Evolutionary conservation across 148 eudicot genomes (phyloP).

Genomic region (Persicaria maculosa): DNA sequence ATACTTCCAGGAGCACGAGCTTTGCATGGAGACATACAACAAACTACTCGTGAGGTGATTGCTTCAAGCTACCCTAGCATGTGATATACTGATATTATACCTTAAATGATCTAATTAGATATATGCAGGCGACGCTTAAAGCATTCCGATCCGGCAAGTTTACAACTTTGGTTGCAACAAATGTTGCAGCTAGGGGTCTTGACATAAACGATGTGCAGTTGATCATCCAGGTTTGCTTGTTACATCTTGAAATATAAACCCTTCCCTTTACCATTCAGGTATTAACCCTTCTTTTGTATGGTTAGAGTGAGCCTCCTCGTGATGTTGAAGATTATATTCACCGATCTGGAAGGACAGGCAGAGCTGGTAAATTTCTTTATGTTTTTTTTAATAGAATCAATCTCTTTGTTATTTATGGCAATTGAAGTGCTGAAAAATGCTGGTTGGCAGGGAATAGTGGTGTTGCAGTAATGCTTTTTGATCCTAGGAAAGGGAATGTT

Average conservation of each 20-base stretch:
- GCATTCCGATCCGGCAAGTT: conserved; percentile 95
- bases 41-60: conserved; percentile 80
- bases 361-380: conserved; percentile 55
- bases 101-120: neutral
- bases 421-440: neutral
- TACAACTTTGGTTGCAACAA: conserved; percentile 78
- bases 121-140: conserved; percentile 57
- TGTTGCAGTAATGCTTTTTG: conserved; percentile 92
- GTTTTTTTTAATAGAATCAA: neutral
- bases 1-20: conserved; percentile 77
- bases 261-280: neutral
- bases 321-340: conserved; percentile 98
- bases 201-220: conserved; percentile 90
- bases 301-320: conserved; percentile 93
- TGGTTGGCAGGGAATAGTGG: conserved; percentile 60
- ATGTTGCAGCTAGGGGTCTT: conserved; percentile 90
- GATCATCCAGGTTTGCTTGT: conserved; percentile 62
- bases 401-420: neutral
- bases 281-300: conserved; percentile 4
- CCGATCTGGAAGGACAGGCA: conserved; percentile 97
- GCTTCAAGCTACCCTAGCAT: neutral
- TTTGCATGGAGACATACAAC: conserved; percentile 93
- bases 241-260: neutral
- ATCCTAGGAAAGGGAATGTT: conserved; percentile 66
- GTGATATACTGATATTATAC: neutral